Percentiles rank a stretch among this genome's conserved stretches.
Evolutionary conservation across 2,329 filamentous ascomycete genomes (phyloP).

Genomic region (Aplosporella prunicola): DNA sequence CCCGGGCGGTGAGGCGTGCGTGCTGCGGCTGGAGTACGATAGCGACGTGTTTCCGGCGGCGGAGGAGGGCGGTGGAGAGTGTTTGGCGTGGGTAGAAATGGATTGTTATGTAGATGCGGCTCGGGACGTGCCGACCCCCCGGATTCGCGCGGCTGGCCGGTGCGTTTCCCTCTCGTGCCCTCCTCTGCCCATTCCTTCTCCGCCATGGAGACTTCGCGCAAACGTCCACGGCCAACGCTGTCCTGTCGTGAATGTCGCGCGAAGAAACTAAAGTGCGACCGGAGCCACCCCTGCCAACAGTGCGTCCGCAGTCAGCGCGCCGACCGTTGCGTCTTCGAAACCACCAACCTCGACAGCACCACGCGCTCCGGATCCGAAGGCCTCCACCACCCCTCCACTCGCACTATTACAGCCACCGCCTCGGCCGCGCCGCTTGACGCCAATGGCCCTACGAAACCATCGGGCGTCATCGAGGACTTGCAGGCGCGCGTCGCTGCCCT

Average conservation of each 20-base stretch:
- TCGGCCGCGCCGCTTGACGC: no score
- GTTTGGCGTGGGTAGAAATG: no score
- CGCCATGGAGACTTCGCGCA: conserved; percentile 10
- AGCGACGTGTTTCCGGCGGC: no score
- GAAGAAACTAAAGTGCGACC: conserved; percentile 21
- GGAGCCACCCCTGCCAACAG: conserved; percentile 18
- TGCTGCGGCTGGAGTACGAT: no score
- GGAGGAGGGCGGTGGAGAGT: no score
- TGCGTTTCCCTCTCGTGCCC: no score
- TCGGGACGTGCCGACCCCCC: no score
- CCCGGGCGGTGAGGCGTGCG: no score
- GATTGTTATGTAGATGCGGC: no score
- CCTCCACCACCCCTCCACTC: not conserved
- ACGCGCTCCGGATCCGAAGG: not conserved
- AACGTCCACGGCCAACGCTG: conserved; percentile 18
- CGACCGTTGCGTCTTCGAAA: conserved; percentile 14
- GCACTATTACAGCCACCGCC: no score
- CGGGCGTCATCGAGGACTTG: conserved; percentile 13
- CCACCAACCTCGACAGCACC: not conserved
- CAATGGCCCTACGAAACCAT: not conserved
- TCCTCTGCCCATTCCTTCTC: no score
- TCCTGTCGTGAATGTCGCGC: conserved; percentile 20
- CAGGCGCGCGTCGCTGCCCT: conserved; percentile 16
- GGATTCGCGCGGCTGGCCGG: no score
- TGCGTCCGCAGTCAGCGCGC: conserved; percentile 12